Conservation (phyloP, 2,329 filamentous ascomycete species). For the Periconia sp. region DNA sequence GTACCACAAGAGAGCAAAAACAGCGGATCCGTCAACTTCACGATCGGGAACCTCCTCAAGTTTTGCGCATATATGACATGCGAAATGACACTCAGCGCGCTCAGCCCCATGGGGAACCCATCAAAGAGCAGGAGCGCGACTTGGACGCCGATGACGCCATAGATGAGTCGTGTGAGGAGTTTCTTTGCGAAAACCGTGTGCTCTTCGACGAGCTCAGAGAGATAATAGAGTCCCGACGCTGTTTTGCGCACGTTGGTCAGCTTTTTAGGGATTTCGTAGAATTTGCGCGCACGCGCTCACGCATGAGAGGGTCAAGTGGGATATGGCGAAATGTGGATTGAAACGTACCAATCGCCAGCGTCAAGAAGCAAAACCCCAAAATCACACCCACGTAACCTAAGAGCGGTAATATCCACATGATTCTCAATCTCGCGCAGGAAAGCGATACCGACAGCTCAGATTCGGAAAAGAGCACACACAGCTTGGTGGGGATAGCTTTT, state of each 20-base stretch:
- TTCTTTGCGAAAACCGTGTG: constrained; percentile 92
- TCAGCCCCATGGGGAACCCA: constrained; percentile 77
- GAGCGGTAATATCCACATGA: constrained; percentile 94
- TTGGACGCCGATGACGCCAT: constrained; percentile 75
- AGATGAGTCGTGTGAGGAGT: constrained; percentile 82
- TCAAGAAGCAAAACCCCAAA: constrained; percentile 90
- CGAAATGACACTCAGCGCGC: constrained; percentile 72
- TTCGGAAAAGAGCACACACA: too few relatives aligned
- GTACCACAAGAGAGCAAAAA: constrained; percentile 82
- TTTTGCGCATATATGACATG: constrained; percentile 90
- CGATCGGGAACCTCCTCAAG: constrained; percentile 72
- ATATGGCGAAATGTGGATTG: background rate
- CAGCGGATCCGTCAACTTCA: constrained; percentile 83
- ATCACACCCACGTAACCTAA: constrained; percentile 86
- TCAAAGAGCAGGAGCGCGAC: constrained; percentile 76
- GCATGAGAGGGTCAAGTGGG: background rate
- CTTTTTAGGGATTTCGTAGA: background rate
- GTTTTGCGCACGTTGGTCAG: constrained; percentile 1
- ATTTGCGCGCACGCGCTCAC: background rate
- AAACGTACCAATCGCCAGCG: constrained; percentile 78
- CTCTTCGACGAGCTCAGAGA: constrained; percentile 96
- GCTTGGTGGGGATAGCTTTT: too few relatives aligned
- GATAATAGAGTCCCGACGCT: constrained; percentile 98
- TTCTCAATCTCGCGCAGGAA: too few relatives aligned
- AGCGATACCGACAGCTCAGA: too few relatives aligned